A percentile compares a stretch with the other conserved stretches of the same genome.
phyloP scores from a whole-genome alignment of 805 yeast genomes.

The Spathaspora boniae region DNA sequence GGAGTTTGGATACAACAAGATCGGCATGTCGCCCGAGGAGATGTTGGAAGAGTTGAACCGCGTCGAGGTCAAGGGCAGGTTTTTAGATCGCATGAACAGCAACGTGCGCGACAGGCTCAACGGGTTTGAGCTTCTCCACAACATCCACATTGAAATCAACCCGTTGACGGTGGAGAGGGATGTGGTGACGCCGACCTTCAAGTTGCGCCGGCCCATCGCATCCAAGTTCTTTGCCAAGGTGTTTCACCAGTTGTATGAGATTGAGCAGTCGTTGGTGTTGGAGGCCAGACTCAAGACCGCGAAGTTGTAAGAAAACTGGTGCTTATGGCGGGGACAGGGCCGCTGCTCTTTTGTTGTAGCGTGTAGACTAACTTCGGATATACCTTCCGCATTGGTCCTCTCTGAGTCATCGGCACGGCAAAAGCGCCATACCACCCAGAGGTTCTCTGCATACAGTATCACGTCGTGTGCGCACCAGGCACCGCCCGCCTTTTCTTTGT shows the following conservation, averaged over 20 bases:
- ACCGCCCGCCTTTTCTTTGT: no score
- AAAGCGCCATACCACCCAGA: no score
- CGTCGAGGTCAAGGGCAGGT: slow-evolving; percentile 15
- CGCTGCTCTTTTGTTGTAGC: no score
- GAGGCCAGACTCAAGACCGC: slow-evolving; percentile 2
- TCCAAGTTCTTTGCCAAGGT: slow-evolving; percentile 15
- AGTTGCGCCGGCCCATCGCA: slow-evolving; percentile 36
- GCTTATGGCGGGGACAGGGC: no score
- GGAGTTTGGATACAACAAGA: slow-evolving; percentile 13
- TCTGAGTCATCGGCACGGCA: no score
- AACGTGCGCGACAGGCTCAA: slow-evolving; percentile 18
- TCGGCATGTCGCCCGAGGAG: slow-evolving; percentile 10
- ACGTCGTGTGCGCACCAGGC: no score
- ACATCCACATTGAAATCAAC: slow-evolving; percentile 22
- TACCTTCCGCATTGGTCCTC: no score
- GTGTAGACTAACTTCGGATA: no score
- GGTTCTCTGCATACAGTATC: no score
- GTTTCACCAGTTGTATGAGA: slow-evolving; percentile 13
- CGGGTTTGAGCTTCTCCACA: slow-evolving; percentile 32
- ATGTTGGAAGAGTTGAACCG: slow-evolving; percentile 14
- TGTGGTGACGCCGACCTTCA: slow-evolving; percentile 62
- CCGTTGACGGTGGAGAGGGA: slow-evolving; percentile 51
- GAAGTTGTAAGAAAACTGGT: slow-evolving; percentile 1
- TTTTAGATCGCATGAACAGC: slow-evolving; percentile 22
- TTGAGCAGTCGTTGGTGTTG: slow-evolving; percentile 27